A percentile compares a stretch with the other conserved stretches of the same genome.
Evolutionary conservation across 2,329 filamentous ascomycete species (phyloP).

Genomic region (Neoscytalidium dimidiatum): DNA sequence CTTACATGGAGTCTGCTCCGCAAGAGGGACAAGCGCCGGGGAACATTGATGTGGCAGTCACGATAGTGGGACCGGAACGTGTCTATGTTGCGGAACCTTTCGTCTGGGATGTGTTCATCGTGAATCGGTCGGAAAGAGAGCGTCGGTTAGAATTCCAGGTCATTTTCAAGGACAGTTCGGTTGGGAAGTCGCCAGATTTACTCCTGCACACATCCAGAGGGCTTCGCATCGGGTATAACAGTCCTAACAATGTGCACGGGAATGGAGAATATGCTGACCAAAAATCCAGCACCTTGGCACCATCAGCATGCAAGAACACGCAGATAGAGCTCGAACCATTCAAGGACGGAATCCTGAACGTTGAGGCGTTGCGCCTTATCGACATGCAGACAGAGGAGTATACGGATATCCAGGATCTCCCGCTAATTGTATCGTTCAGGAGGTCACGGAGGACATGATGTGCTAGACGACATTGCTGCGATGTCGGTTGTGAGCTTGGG

Average conservation of each 20-base stretch:
- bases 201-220: slow-evolving; percentile 76
- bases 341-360: slow-evolving; percentile 63
- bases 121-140: slow-evolving; percentile 65
- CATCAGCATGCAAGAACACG: slow-evolving; percentile 72
- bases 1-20: slow-evolving; percentile 27
- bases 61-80: slow-evolving; percentile 64
- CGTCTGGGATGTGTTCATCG: slow-evolving; percentile 72
- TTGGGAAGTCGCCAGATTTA: slow-evolving; percentile 64
- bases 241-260: not conserved
- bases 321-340: slow-evolving; percentile 73
- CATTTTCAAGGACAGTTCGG: slow-evolving; percentile 69
- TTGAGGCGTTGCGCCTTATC: slow-evolving; percentile 73
- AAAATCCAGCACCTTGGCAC: slow-evolving; percentile 59
- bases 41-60: slow-evolving; percentile 73
- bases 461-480: not conserved
- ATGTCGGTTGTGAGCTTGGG: not conserved
- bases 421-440: slow-evolving; percentile 58
- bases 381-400: slow-evolving; percentile 75
- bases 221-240: slow-evolving; percentile 65
- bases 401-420: slow-evolving; percentile 74
- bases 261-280: not conserved
- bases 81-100: slow-evolving; percentile 68
- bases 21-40: slow-evolving; percentile 31
- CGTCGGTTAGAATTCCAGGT: slow-evolving; percentile 72
- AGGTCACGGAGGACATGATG: not conserved